A percentile compares a stretch with the other conserved stretches of the same genome.
Conservation (phyloP, 192 early-diverging fungal genomes). For the Backusella westeae region DNA sequence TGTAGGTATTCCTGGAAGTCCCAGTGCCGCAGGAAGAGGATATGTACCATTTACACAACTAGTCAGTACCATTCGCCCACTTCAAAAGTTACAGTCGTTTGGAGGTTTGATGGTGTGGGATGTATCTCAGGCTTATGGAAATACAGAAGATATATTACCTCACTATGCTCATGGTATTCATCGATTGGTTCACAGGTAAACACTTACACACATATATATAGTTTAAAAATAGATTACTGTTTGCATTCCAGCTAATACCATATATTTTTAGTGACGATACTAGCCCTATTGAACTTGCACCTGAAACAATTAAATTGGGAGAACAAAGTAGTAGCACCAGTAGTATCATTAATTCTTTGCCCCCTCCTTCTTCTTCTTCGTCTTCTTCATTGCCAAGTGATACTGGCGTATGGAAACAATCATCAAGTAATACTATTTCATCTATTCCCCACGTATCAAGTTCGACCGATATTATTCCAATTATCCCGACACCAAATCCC, state of each 20-base stretch:
- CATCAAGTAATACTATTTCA: background rate
- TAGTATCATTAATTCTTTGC: background rate
- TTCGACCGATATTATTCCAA: background rate
- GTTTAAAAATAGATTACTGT: background rate
- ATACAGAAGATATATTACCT: constrained; percentile 21
- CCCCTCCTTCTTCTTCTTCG: background rate
- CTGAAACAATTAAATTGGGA: background rate
- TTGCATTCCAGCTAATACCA: constrained; percentile 3
- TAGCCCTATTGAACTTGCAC: background rate
- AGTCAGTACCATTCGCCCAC: constrained; percentile 43
- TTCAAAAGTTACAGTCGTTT: constrained; percentile 32
- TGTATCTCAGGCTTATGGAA: constrained; percentile 27
- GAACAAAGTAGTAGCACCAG: background rate
- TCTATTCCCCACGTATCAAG: background rate
- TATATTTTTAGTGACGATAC: constrained; percentile 5
- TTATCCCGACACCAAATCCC: background rate
- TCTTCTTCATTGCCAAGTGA: background rate
- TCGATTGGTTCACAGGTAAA: constrained; percentile 11
- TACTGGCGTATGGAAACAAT: background rate
- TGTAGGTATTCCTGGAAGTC: constrained; percentile 61
- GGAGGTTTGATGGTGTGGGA: constrained; percentile 37
- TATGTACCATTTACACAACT: constrained; percentile 48
- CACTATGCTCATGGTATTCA: constrained; percentile 30
- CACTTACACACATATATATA: background rate
- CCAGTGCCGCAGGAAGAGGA: constrained; percentile 55